Evolutionary conservation across 2,329 filamentous ascomycete genomes (phyloP).

Genomic region (Didymella exigua): DNA sequence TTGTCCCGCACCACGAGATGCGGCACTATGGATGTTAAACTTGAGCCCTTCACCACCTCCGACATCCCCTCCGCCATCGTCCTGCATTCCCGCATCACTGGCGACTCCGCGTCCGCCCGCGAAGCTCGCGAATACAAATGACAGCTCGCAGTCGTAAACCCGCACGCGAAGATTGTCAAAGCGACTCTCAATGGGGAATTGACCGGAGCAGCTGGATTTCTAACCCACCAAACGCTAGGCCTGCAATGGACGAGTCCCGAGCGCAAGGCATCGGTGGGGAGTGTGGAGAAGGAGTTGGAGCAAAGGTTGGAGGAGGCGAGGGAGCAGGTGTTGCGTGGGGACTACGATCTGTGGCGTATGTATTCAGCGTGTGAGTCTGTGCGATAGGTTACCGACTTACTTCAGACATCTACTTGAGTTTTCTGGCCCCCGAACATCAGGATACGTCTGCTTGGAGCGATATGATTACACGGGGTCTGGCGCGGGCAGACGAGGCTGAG

Average conservation of each 20-base stretch:
- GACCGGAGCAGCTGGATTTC: neutral
- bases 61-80: neutral
- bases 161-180: neutral
- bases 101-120: neutral
- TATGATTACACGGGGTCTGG: neutral
- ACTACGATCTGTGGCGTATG: conserved; percentile 1
- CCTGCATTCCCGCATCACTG: neutral
- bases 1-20: too few species aligned
- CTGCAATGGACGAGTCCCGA: neutral
- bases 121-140: neutral
- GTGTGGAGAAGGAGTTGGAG: neutral
- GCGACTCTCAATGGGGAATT: neutral
- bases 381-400: neutral
- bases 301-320: neutral
- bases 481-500: neutral
- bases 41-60: neutral
- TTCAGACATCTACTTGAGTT: neutral
- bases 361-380: neutral
- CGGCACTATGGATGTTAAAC: neutral
- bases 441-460: neutral
- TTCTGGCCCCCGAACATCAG: neutral
- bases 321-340: neutral
- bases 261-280: neutral
- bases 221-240: neutral
- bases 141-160: neutral